A percentile compares a stretch with the other conserved stretches of the same genome.
Conservation (phyloP, 805 yeast genomes). For the Starmerella scarabaei region DNA sequence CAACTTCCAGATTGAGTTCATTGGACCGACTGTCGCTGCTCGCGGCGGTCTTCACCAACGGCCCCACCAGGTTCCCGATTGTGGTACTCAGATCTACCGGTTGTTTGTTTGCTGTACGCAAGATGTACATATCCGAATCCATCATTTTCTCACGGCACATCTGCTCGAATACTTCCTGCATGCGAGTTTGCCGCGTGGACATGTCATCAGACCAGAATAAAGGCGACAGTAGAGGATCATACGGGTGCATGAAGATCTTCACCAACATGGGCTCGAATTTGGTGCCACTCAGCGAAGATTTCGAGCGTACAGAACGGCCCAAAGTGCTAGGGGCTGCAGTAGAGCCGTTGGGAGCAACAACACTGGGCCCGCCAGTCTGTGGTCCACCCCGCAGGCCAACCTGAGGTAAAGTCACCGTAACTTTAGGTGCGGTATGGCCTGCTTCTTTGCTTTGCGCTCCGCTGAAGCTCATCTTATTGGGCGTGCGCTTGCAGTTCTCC, state of each 20-base stretch:
- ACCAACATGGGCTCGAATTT: slow-evolving; percentile 9
- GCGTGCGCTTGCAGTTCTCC: slow-evolving; percentile 27
- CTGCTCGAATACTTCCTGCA: slow-evolving; percentile 22
- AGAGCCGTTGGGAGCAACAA: not conserved
- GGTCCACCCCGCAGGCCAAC: no score
- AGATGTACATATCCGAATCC: slow-evolving; percentile 24
- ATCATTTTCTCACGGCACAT: slow-evolving; percentile 26
- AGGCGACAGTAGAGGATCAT: slow-evolving; percentile 23
- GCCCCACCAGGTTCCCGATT: not conserved
- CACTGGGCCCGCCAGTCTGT: no score
- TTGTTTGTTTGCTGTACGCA: slow-evolving; percentile 23
- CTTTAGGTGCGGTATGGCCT: not conserved
- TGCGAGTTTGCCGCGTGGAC: slow-evolving; percentile 11
- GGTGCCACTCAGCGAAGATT: slow-evolving; percentile 6
- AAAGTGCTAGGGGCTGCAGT: not conserved
- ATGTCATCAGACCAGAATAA: slow-evolving; percentile 23
- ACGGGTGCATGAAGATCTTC: slow-evolving; percentile 26
- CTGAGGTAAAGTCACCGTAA: not conserved
- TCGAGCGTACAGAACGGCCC: not conserved
- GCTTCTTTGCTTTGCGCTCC: not conserved
- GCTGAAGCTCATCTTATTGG: slow-evolving; percentile 21
- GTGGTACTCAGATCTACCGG: not conserved
- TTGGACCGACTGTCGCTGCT: not conserved
- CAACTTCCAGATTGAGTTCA: slow-evolving; percentile 3
- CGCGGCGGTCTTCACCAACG: not conserved